phyloP scores from a whole-genome alignment of 2,329 filamentous ascomycete genomes.

The Xylaria polymorpha region DNA sequence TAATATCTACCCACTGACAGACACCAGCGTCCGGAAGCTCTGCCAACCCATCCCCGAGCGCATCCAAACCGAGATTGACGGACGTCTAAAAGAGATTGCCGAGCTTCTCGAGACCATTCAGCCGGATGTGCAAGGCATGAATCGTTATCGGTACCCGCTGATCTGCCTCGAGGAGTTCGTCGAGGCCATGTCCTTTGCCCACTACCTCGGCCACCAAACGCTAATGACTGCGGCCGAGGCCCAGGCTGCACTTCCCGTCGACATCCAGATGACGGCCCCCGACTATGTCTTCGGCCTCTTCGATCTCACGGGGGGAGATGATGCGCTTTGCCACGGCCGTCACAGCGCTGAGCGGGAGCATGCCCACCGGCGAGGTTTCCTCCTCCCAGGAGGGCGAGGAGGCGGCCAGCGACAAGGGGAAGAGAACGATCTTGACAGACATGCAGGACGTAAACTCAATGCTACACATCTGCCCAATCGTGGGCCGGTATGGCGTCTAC shows the following conservation, averaged over 20 bases:
- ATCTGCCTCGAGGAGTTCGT: conserved; percentile 94
- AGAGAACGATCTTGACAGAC: conserved; percentile 77
- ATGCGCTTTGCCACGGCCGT: conserved; percentile 96
- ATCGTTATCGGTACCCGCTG: conserved; percentile 87
- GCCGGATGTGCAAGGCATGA: conserved; percentile 79
- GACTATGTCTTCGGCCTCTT: conserved; percentile 94
- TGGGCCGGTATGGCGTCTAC: conserved; percentile 62
- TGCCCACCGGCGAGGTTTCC: conserved; percentile 53
- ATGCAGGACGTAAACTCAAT: conserved; percentile 80
- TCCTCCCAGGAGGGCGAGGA: not conserved
- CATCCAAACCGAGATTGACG: conserved; percentile 76
- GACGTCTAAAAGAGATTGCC: conserved; percentile 77
- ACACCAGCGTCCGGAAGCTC: conserved; percentile 70
- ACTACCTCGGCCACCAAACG: conserved; percentile 83
- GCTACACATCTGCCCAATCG: conserved; percentile 78
- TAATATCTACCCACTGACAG: conserved; percentile 18
- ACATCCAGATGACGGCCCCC: conserved; percentile 76
- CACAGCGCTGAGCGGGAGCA: conserved; percentile 77
- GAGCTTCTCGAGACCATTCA: conserved; percentile 75
- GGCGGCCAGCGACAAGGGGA: conserved; percentile 42
- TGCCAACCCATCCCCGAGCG: conserved; percentile 72
- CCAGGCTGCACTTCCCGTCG: conserved; percentile 58
- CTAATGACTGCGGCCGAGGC: conserved; percentile 77
- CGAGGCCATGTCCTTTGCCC: conserved; percentile 87
- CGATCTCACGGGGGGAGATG: conserved; percentile 93